phyloP scores from a whole-genome alignment of 331 rosid genomes.

The Pyrus hybrid region DNA sequence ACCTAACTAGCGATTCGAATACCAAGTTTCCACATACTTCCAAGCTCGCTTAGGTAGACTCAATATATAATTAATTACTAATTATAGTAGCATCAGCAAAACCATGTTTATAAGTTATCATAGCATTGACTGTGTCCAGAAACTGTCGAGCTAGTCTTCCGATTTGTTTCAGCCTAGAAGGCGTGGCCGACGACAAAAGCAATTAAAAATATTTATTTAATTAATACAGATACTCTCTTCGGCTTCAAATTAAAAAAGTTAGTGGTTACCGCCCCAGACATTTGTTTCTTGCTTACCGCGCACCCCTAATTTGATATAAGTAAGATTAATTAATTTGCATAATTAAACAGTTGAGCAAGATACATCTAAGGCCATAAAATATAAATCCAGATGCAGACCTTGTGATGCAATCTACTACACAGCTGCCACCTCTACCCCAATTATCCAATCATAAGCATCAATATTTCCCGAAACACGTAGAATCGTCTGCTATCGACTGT shows the following conservation, averaged over 20 bases:
- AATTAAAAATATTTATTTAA: background rate
- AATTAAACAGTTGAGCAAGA: slow-evolving; percentile 1
- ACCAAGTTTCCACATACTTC: background rate
- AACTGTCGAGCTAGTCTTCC: background rate
- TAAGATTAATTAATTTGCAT: background rate
- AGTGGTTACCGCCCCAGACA: background rate
- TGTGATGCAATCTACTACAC: slow-evolving; percentile 25
- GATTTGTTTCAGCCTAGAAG: background rate
- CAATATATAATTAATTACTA: background rate
- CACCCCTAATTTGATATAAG: background rate
- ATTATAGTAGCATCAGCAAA: background rate
- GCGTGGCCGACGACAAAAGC: background rate
- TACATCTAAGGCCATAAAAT: background rate
- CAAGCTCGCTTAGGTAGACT: background rate
- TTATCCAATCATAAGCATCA: slow-evolving; percentile 6
- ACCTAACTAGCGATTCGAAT: background rate
- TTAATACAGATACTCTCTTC: background rate
- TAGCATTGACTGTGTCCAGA: background rate
- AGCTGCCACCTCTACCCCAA: slow-evolving; percentile 20
- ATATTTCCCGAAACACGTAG: background rate
- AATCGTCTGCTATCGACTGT: background rate
- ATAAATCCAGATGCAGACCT: slow-evolving; percentile 12
- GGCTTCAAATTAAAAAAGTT: background rate
- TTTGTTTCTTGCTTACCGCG: slow-evolving; percentile 7
- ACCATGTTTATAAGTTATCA: background rate